Base-by-base conservation (phyloP, 2,329 filamentous ascomycete genomes). In the Blastomyces emzantsi region DNA sequence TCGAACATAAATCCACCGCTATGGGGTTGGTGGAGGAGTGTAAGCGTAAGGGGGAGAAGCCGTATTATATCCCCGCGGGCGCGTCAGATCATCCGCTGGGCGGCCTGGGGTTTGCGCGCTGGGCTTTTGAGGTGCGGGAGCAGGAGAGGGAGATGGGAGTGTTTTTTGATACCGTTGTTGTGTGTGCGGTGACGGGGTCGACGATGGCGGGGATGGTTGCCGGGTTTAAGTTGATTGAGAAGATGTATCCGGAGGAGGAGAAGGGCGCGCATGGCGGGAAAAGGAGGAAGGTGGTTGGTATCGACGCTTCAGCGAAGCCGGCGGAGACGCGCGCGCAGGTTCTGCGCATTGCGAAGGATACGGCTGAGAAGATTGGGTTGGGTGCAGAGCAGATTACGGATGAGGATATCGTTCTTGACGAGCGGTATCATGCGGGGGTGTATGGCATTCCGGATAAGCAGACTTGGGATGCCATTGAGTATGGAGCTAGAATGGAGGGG, bases 121-220 rank as follows among this genome's bases (percentile, higher is more conserved):
- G 87, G 84, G 87, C 87, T 1, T 85, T 88, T 45, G 87, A 90
- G 73, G 84, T 90, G 0, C 79, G 79, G 57, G 77, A 79, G 66
- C 87, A 90, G 74, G 87, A 90, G 74, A 75, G 77, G 66, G 78
- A 82, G 66, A 67, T 84, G 33, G 85, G 84, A 0, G 70, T 88
- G 13, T 87, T 87, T 73, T 90, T 89, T 72, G 85, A 88, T 69
- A 86, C 83, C 0, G 70, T 90, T 8, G 75, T 90, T 62, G 87
- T 89, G 9, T 90, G 87, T 71, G 86, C 85, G 22, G 88, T 90
- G 1, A 90, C 87, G 0, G 88, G 88, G 3, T 86, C 82, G 6
- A 90, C 88, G 1, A 81, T 89, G 71, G 88, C 84, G 0, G 88
- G 88, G 9, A 88, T 90, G 80, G 80, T 90, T 9, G 87, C 87